Base-by-base conservation (phyloP, 306 rosid species). In the Prinsepia uniflora region DNA sequence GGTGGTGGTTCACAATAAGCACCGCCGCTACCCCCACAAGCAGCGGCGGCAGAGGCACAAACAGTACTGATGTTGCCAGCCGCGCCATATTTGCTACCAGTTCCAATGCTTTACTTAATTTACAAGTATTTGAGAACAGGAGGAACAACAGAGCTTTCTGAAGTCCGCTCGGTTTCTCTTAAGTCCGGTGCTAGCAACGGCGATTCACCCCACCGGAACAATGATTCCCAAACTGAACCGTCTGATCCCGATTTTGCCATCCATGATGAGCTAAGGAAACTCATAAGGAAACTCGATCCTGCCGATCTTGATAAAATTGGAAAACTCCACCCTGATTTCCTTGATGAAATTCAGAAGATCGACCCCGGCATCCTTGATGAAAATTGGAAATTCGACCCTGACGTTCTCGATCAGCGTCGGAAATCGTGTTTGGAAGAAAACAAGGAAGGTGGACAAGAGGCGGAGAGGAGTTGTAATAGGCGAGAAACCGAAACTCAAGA, bases 131-230 rank as follows among this genome's bases (percentile, higher is more conserved):
- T 90, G 86, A 86, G 83, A 90, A 85, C 92, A 84, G 87, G 87
- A 83, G 79, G 84, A 73, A 81, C 67, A 78, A 86, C 85, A 91
- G 88, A 85, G 66, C 74, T 49, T 71, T 80, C 85, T 84, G 85
- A 88, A 84, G 78, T 80, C 10, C 73, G 41, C 39, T 34, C 7
- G 13, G 40, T 56, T 57, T 63, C 86, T 57, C 63, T 75, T n/a
- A 68, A 69, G 61, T 66, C 88, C 62, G 39, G 9, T 20, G 18
- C n/a, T 10, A 18, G 18, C 24, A n/a, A 53, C 24, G 11, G 9
- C 57, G 15, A 10, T 11, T 10, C 50, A 13, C 55, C 62, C 74
- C 18, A 30, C 36, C 36, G 36, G 3, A 30, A 30, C 36, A 30
- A 30, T 30, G 36, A 30, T 30, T 30, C 36, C 36, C 36, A 30